phyloP scores from a whole-genome alignment of 1,284 basidiomycete genomes.

The Puccinia triticina region DNA sequence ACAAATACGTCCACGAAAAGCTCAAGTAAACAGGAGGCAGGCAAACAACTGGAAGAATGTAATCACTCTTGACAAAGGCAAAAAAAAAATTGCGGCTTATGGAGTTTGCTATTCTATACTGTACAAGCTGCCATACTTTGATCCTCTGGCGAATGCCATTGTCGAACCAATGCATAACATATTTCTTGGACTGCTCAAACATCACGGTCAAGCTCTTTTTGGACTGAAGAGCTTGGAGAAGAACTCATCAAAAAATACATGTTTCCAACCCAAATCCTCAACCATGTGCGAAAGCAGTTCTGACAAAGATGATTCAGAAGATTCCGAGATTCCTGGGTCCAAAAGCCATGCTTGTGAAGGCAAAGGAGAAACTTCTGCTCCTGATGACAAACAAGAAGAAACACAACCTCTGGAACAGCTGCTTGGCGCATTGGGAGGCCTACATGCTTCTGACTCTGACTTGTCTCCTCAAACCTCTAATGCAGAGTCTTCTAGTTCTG shows the following conservation, averaged over 20 bases:
- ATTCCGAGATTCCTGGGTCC: neutral
- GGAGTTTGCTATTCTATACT: constrained; percentile 43
- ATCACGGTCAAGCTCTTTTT: constrained; percentile 12
- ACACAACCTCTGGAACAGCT: neutral
- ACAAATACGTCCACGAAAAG: neutral
- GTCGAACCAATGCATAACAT: constrained; percentile 50
- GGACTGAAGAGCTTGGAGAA: constrained; percentile 26
- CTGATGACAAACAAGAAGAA: neutral
- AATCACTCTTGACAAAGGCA: neutral
- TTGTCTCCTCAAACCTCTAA: neutral
- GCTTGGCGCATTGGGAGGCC: neutral
- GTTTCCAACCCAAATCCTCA: neutral
- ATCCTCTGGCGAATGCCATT: constrained; percentile 1
- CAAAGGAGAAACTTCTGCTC: neutral
- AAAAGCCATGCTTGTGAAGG: neutral
- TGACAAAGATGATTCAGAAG: neutral
- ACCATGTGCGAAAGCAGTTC: neutral
- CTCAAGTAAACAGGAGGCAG: neutral
- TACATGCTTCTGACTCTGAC: neutral
- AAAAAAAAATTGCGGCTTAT: constrained; percentile 14
- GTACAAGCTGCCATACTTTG: constrained; percentile 30
- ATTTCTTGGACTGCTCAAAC: constrained; percentile 20
- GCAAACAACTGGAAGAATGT: constrained; percentile 26
- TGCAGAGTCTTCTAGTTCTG: neutral
- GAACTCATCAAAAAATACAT: neutral